phyloP scores from a whole-genome alignment of 192 early-diverging fungal genomes.

The Podila epigama region DNA sequence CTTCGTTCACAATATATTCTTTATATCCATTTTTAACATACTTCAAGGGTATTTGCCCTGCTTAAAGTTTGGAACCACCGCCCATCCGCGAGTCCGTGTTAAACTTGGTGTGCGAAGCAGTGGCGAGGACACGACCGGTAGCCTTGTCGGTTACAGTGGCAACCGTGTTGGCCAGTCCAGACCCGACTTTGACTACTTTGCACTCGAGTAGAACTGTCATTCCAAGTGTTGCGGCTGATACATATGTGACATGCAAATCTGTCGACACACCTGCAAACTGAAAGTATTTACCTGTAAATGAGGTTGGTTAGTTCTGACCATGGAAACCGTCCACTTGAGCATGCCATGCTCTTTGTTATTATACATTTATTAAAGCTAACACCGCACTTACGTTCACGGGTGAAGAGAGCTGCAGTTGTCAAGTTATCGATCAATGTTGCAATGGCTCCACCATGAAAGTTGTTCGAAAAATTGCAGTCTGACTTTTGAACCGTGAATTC shows the following conservation, averaged over 20 bases:
- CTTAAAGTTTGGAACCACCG: slow-evolving; percentile 29
- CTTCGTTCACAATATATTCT: background rate
- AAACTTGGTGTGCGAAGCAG: slow-evolving; percentile 45
- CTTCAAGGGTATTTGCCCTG: background rate
- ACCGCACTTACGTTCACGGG: slow-evolving; percentile 22
- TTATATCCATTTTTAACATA: background rate
- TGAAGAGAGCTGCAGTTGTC: slow-evolving; percentile 43
- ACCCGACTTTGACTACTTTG: slow-evolving; percentile 37
- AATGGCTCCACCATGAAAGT: slow-evolving; percentile 51
- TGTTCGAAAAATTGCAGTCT: slow-evolving; percentile 51
- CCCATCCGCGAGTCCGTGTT: slow-evolving; percentile 47
- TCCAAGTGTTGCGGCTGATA: slow-evolving; percentile 31
- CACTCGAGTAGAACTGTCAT: slow-evolving; percentile 38
- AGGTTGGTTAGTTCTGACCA: background rate
- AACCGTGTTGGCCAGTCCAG: slow-evolving; percentile 34
- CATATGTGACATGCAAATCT: slow-evolving; percentile 51
- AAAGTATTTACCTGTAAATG: slow-evolving; percentile 31
- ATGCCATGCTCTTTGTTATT: no score
- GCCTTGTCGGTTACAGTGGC: slow-evolving; percentile 36
- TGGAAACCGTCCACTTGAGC: background rate
- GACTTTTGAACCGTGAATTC: slow-evolving; percentile 35
- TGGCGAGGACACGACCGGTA: slow-evolving; percentile 30
- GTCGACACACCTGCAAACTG: slow-evolving; percentile 46
- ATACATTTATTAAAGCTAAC: background rate
- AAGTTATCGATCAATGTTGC: slow-evolving; percentile 50